Evolutionary conservation across 129 eudicot species (phyloP), one percentile per base, ranked within the genome.

Genomic region (Flaveria ramosissima): DNA sequence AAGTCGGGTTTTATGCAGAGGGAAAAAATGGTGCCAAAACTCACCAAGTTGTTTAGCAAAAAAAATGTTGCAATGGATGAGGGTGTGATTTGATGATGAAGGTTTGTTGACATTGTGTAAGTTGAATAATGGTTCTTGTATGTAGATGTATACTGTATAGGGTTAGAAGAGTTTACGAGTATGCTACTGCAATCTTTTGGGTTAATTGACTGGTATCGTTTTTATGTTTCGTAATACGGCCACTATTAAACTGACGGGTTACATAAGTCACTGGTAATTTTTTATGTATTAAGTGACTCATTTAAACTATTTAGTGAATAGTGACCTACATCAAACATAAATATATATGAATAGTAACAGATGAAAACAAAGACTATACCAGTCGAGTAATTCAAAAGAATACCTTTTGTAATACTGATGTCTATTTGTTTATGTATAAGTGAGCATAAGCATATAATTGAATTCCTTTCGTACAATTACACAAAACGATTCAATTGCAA

Each of bases 21-120:
- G 7, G 84, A 24, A 39, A 85, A 75, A 79, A 77, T 74, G 77
- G 73, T 80, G 83, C 86, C 84, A 41, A 88, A 85, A 68, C 73
- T 90, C n/a, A n/a, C n/a, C n/a, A n/a, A n/a, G n/a, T n/a, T n/a
- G n/a, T n/a, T n/a, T n/a, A n/a, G n/a, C n/a, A 83, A 79, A 74
- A 78, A 81, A 77, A 26, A 70, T 56, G 70, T 15, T 71, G 83
- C 68, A 55, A 73, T 80, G 68, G 72, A 10, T 74, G 79, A 43
- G 42, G 76, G 32, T 43, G 30, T 80, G 59, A 17, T 50, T 72
- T 64, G 61, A 55, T 43, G 70, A 68, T 56, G 55, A 65, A 65
- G 65, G 64, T 15, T 61, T 48, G 9, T 66, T 80, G 32, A 56
- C 7, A 74, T 45, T 80, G 71, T 73, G 80, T 26, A 57, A 73